These are phyloP conservation scores for Ochromonas danica DNA, from an alignment of 108 stramenopile genomes.

Conservation along the genomic window DNA sequence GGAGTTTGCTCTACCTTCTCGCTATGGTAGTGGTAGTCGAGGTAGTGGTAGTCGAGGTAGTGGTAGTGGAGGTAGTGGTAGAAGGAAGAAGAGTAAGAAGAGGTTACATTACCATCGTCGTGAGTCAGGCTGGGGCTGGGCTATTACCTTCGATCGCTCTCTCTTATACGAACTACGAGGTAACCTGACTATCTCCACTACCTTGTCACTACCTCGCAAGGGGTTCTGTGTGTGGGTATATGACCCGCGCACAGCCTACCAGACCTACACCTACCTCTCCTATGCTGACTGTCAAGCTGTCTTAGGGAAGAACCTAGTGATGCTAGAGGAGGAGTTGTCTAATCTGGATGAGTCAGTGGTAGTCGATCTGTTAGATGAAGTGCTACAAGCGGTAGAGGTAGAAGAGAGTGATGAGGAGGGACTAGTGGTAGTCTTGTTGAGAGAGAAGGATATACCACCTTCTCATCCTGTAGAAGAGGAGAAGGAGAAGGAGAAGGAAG, in stretches of 20 bases:
- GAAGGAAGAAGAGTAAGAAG: too few relatives aligned
- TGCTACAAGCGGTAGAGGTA: background rate
- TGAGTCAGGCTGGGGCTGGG: background rate
- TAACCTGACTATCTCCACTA: background rate
- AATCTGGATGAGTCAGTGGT: background rate
- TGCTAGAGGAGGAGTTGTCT: background rate
- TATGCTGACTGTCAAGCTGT: background rate
- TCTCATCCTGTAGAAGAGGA: too few relatives aligned
- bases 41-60: too few relatives aligned
- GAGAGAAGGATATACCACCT: too few relatives aligned
- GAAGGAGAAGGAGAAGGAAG: too few relatives aligned
- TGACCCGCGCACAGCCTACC: background rate
- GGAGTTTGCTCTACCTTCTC: too few relatives aligned
- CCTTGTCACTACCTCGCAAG: background rate
- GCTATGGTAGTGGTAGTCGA: too few relatives aligned
- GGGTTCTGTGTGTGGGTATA: background rate
- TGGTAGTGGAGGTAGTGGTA: too few relatives aligned
- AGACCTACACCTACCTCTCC: background rate
- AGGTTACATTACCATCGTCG: too few relatives aligned
- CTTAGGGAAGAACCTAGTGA: background rate
- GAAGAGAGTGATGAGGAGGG: background rate
- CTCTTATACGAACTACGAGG: background rate
- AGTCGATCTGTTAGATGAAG: background rate
- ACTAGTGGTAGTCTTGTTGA: background rate
- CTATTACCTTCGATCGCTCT: background rate